Percentiles rank a stretch among this genome's conserved stretches.
Conservation (phyloP, 2,329 filamentous ascomycete species). For the Alternaria rosae region DNA sequence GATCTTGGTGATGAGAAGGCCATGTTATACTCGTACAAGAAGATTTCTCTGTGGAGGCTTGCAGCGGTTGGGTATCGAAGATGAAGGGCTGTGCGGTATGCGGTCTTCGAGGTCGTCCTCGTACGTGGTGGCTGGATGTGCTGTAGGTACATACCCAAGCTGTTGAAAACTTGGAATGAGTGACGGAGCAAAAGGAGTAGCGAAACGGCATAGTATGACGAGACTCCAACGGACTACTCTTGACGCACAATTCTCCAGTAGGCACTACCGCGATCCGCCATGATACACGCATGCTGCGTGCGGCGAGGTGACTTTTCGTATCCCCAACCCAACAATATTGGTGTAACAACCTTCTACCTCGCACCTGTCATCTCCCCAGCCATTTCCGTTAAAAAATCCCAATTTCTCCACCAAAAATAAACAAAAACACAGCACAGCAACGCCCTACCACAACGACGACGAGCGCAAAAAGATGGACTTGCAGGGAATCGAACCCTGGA, state of each 20-base stretch:
- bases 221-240: too few relatives aligned
- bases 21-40: too few relatives aligned
- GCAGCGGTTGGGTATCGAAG: not conserved
- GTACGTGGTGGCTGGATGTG: fast-evolving
- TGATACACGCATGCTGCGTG: not conserved
- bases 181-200: not conserved
- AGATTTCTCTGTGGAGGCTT: not conserved
- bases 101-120: not conserved
- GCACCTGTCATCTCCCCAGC: too few relatives aligned
- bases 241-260: not conserved
- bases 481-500: conserved; percentile 17
- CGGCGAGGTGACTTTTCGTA: too few relatives aligned
- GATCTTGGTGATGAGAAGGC: not conserved
- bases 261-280: not conserved
- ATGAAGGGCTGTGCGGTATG: not conserved
- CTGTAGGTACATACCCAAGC: not conserved
- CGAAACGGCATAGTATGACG: too few relatives aligned
- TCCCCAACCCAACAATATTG: not conserved
- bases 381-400: too few relatives aligned
- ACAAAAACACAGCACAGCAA: not conserved
- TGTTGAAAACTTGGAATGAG: not conserved
- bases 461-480: conserved; percentile 13
- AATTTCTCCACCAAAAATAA: too few relatives aligned
- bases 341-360: not conserved
- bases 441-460: not conserved